phyloP scores from a whole-genome alignment of 768 basidiomycete genomes.

The Suillus hirtellus region DNA sequence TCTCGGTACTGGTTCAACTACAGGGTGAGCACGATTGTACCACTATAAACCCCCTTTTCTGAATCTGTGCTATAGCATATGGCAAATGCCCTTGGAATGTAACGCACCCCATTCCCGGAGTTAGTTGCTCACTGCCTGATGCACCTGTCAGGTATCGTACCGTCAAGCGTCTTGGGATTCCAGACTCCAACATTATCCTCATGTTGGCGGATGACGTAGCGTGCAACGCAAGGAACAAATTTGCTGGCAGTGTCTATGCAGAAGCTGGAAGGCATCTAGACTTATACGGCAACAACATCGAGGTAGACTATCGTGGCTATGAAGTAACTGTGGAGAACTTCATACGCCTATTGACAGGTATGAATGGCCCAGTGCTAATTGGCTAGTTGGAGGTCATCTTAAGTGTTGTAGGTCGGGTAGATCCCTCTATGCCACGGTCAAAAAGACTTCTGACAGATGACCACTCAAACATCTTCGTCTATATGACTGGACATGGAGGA shows the following conservation, averaged over 20 bases:
- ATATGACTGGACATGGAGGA: slow-evolving; percentile 98
- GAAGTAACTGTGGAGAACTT: slow-evolving; percentile 98
- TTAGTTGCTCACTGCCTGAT: slow-evolving; percentile 11
- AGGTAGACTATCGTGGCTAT: slow-evolving; percentile 97
- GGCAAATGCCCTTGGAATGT: slow-evolving; percentile 98
- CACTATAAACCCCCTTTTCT: not conserved
- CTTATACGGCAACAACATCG: slow-evolving; percentile 94
- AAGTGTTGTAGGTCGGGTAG: slow-evolving; percentile 68
- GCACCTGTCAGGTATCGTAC: slow-evolving; percentile 80
- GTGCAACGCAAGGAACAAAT: slow-evolving; percentile 90
- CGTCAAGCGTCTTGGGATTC: slow-evolving; percentile 95
- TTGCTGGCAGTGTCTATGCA: slow-evolving; percentile 92
- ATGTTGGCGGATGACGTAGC: slow-evolving; percentile 98
- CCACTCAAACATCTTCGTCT: slow-evolving; percentile 90
- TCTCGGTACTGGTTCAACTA: slow-evolving; percentile 99
- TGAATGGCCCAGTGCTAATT: slow-evolving; percentile 20
- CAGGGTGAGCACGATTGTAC: slow-evolving; percentile 57
- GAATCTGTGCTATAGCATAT: slow-evolving; percentile 69
- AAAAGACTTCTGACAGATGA: slow-evolving; percentile 93
- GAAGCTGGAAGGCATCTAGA: slow-evolving; percentile 80
- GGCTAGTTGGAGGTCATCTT: not conserved
- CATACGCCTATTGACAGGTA: slow-evolving; percentile 88
- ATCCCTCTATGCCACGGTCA: slow-evolving; percentile 81
- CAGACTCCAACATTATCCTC: slow-evolving; percentile 97
- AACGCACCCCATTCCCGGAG: slow-evolving; percentile 9